Percentiles rank a stretch among this genome's conserved stretches.
phyloP scores from a whole-genome alignment of 768 basidiomycete genomes.

The Trametopsis cervina region DNA sequence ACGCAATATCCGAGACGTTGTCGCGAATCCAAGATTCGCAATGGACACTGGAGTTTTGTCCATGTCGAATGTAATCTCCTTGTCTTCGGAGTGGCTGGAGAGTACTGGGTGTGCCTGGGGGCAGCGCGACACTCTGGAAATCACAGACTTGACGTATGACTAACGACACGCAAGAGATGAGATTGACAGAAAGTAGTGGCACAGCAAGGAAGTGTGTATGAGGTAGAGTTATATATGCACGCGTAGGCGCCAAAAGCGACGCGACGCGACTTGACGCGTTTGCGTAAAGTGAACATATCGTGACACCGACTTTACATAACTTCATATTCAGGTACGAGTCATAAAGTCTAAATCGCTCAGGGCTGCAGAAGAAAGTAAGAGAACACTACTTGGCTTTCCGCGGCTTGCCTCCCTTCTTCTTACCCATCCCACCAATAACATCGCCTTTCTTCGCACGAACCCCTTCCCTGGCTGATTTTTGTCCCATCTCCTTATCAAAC shows the following conservation, averaged over 20 bases:
- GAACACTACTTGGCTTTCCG: conserved; percentile 20
- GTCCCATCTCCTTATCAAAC: conserved; percentile 58
- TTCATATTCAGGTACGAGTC: no score
- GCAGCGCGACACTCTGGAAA: not conserved
- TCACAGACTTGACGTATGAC: no score
- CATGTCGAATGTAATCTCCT: not conserved
- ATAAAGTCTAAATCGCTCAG: no score
- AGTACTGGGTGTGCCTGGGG: not conserved
- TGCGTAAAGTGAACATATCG: not conserved
- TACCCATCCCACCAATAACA: conserved; percentile 41
- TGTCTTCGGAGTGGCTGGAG: not conserved
- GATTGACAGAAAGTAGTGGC: no score
- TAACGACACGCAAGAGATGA: no score
- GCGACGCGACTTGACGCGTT: not conserved
- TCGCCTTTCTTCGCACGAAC: conserved; percentile 60
- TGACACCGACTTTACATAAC: not conserved
- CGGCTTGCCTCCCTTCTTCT: conserved; percentile 39
- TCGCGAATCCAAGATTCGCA: conserved; percentile 48
- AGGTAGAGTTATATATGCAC: not conserved
- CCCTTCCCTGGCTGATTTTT: conserved; percentile 45
- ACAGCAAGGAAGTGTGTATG: no score
- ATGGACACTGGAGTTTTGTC: conserved; percentile 31
- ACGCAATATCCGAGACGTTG: conserved; percentile 47
- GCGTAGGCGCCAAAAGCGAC: not conserved
- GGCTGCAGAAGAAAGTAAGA: not conserved